Base-by-base conservation (phyloP, 257 asterid genomes). In the Cynanchum wilfordii region DNA sequence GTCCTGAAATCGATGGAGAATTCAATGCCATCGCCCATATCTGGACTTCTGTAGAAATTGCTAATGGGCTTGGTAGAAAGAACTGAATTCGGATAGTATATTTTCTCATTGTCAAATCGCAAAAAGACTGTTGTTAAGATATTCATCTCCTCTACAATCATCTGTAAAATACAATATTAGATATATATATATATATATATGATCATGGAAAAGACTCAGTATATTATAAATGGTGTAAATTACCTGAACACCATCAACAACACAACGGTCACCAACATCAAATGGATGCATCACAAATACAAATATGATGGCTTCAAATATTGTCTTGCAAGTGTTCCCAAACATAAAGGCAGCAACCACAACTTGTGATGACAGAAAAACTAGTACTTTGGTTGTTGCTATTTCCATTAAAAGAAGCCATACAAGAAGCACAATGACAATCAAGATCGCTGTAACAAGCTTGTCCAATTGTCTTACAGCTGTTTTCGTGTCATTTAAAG, bases 141-240 rank as follows among this genome's bases (percentile, higher is more conserved):
- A 77, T 91, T 91, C 97, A 91, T 89, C 86, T 91, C 97, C 69
- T 91, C 97, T 51, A 92, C 97, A 22, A 85, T 75, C 97, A 92
- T 82, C 96, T 92, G 86, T 20, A 72, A 36, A 70, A 71, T 69
- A 49, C 29, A 76, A 38, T 51, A 70, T 45, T 45, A 1, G 24
- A 40, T 9, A 52, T 27, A 13, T 8, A 36, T 25, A 22, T 51
- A 70, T 74, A 59, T 55, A 33, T 47, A 40, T 12, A 40, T 27
- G 4, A 51, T 5, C 2, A 24, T 51, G 20, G 38, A 38, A 38
- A 58, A 29, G 56, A 63, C 17, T 49, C 38, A 33, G 49, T 20
- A 69, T 29, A 63, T 47, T 50, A 50, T 45, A 73, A 22, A 49
- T 45, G 5, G 22, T 11, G 40, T n/a, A 76, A 73, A 30, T 82